These are phyloP conservation scores for Bassia scoparia DNA, from an alignment of 148 eudicot genomes.

Conservation along the genomic window DNA sequence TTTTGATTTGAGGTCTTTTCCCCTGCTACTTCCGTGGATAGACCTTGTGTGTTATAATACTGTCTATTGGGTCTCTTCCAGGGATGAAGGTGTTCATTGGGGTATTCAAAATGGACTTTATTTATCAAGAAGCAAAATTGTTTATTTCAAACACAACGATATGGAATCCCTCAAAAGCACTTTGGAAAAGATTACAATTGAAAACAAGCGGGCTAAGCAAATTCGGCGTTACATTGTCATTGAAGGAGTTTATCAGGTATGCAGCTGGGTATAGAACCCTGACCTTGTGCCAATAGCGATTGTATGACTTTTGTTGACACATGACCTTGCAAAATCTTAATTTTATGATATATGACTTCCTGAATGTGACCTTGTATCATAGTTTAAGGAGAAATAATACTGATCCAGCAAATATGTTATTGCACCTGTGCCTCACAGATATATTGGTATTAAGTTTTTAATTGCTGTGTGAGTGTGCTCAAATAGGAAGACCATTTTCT, in stretches of 20 bases:
- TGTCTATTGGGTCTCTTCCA: conserved; percentile 25
- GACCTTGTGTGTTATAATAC: background rate
- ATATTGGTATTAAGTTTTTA: too few relatives aligned
- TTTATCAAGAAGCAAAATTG: conserved; percentile 90
- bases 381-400: too few relatives aligned
- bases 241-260: conserved; percentile 94
- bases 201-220: conserved; percentile 72
- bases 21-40: background rate
- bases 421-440: too few relatives aligned
- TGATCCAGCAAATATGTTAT: too few relatives aligned
- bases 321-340: too few relatives aligned
- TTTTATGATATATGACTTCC: too few relatives aligned
- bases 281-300: background rate
- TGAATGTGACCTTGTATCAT: too few relatives aligned
- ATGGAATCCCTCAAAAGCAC: conserved; percentile 61
- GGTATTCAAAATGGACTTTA: conserved; percentile 95
- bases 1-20: background rate
- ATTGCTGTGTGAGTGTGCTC: too few relatives aligned
- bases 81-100: conserved; percentile 99
- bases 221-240: conserved; percentile 87
- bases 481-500: too few relatives aligned
- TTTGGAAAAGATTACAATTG: conserved; percentile 66
- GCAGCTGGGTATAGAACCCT: background rate
- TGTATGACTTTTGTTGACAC: too few relatives aligned
- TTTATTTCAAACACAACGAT: conserved; percentile 89